Percentiles rank a stretch among this genome's conserved stretches.
Conservation (phyloP, 1,284 basidiomycete genomes). For the Moesziomyces parantarcticus region DNA sequence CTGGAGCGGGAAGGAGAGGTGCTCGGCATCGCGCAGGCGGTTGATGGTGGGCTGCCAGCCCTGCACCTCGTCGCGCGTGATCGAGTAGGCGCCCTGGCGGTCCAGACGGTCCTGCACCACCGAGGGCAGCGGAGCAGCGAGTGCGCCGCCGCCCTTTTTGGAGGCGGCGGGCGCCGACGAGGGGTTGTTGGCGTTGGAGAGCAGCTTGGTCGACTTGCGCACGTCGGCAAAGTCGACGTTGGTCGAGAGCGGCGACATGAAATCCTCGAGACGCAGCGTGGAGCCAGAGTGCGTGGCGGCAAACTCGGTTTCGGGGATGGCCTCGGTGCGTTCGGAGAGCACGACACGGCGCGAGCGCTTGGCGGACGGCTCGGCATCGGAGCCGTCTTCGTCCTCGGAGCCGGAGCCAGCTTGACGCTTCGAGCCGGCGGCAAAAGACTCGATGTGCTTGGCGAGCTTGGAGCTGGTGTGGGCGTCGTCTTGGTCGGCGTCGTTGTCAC, state of each 20-base stretch:
- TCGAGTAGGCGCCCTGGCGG: slow-evolving; percentile 91
- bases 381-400: slow-evolving; percentile 30
- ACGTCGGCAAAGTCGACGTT: slow-evolving; percentile 52
- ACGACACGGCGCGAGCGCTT: slow-evolving; percentile 73
- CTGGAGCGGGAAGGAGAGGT: slow-evolving; percentile 91
- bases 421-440: slow-evolving; percentile 35
- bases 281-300: slow-evolving; percentile 52
- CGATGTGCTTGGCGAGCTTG: slow-evolving; percentile 44
- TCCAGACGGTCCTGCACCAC: slow-evolving; percentile 89
- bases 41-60: slow-evolving; percentile 90
- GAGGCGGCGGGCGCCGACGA: slow-evolving; percentile 72
- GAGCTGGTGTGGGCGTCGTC: slow-evolving; percentile 44
- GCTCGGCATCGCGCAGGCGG: slow-evolving; percentile 77
- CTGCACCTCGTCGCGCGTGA: slow-evolving; percentile 88
- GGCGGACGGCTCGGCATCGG: slow-evolving; percentile 20
- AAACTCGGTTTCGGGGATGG: slow-evolving; percentile 75
- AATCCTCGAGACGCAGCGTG: slow-evolving; percentile 74
- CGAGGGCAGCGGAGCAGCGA: slow-evolving; percentile 86
- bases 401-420: slow-evolving; percentile 15
- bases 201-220: slow-evolving; percentile 52
- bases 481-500: slow-evolving; percentile 22
- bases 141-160: slow-evolving; percentile 73
- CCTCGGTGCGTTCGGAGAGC: slow-evolving; percentile 78
- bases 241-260: slow-evolving; percentile 75
- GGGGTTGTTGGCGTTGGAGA: slow-evolving; percentile 14